Base-by-base conservation (phyloP, 169 alveolate genomes). In the Plasmodium coatneyi region DNA sequence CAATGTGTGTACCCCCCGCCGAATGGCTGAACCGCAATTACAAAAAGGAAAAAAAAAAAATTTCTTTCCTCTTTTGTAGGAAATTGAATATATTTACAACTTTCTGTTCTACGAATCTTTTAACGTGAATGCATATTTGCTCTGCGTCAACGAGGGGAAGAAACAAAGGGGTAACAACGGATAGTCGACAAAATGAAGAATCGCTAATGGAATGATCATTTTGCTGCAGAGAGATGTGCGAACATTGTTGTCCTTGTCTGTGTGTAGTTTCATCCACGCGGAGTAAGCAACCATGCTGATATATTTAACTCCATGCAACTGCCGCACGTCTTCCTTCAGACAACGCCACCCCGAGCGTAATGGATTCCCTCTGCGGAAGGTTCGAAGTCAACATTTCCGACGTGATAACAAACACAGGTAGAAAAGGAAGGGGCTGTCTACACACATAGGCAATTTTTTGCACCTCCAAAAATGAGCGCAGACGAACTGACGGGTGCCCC, bases 41-140 rank as follows among this genome's bases (percentile, higher is more conserved):
- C 60, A 49, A 49, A 12, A 49, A 49, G 60, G 60, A 2, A 9
- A 43, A 41, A 41, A 41, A 6, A 6, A 6, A 41, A 46, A 49
- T 41, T 41, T 12, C 7, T 80, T 36, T 49, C 3, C 32, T 14
- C 36, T 28, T 70, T 28, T 22, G n/a, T 30, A 86, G 93, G 93
- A 86, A 86, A 86, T 56, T 34, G 93, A 86, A 49, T 86, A 86
- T 86, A 86, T 86, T 36, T 72, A 86, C 87, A 86, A 86, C 56
- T 86, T 74, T 41, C 71, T 86, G 71, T 76, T 74, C 34, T 72
- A 54, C 43, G 86, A 86, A 49, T 74, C 93, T 5, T 86, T 86
- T 46, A 54, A 86, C 71, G 56, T 86, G n/a, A 86, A 86, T 34
- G 93, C 84, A 10, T 86, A 54, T 19, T 32, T 86, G 70, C 84